Evolutionary conservation across 2,329 filamentous ascomycete genomes (phyloP).

Genomic region (Penicillium sumatraense): DNA sequence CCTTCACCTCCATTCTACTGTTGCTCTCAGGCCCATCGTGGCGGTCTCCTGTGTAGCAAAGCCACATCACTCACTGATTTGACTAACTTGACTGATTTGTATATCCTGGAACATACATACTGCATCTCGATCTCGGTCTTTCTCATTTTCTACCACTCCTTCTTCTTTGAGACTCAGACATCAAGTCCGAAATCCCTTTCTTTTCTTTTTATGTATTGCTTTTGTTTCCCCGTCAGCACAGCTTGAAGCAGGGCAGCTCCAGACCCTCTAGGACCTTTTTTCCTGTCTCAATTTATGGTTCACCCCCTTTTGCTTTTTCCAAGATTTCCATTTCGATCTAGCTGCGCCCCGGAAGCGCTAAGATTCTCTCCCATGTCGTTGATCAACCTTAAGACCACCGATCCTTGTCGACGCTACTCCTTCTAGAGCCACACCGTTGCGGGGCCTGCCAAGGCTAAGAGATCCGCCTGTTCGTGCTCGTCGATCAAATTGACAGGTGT

Average conservation of each 20-base stretch:
- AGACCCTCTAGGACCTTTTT: neutral
- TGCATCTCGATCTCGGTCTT: too few species aligned
- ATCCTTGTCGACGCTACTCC: conserved; percentile 18
- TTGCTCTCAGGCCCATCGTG: neutral
- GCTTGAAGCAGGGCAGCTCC: too few species aligned
- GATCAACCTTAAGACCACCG: conserved; percentile 23
- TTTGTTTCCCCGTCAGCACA: neutral
- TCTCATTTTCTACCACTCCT: neutral
- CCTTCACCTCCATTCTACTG: neutral
- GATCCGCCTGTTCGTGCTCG: conserved; percentile 16
- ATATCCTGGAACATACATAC: neutral
- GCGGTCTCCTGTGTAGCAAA: conserved; percentile 5
- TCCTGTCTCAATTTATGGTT: conserved; percentile 15
- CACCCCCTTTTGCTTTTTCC: conserved; percentile 20
- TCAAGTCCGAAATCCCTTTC: neutral
- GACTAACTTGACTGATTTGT: neutral
- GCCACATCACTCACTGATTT: too few species aligned
- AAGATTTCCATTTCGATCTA: conserved; percentile 23
- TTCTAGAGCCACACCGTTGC: conserved; percentile 16
- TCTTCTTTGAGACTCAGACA: conserved; percentile 3
- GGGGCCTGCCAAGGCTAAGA: conserved; percentile 8
- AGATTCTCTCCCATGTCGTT: conserved; percentile 18
- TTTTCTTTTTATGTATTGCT: neutral
- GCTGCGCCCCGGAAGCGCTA: conserved; percentile 21
- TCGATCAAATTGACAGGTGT: conserved; percentile 31